Conservation (phyloP, 2,329 filamentous ascomycete species). For the Fusarium ambrosium region DNA sequence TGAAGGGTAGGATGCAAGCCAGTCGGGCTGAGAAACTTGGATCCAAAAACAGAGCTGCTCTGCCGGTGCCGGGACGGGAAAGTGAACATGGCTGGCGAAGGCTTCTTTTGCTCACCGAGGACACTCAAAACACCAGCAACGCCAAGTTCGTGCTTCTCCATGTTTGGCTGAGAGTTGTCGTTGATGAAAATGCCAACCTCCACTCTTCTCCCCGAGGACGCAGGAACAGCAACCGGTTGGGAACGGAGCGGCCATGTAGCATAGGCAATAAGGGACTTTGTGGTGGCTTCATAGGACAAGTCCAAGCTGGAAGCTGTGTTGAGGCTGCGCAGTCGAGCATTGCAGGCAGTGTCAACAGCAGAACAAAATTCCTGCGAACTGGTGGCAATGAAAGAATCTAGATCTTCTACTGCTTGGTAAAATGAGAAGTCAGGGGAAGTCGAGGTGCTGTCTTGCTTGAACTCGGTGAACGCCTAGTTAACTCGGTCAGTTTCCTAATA, state of each 20-base stretch:
- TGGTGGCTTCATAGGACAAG: slow-evolving; percentile 80
- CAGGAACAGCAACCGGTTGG: slow-evolving; percentile 57
- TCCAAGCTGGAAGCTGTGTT: slow-evolving; percentile 75
- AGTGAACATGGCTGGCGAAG: slow-evolving; percentile 83
- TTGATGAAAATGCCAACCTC: slow-evolving; percentile 85
- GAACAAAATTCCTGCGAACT: slow-evolving; percentile 66
- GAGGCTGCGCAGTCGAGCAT: slow-evolving; percentile 58
- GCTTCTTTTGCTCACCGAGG: slow-evolving; percentile 78
- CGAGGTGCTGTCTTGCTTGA: slow-evolving; percentile 54
- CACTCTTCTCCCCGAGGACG: slow-evolving; percentile 66
- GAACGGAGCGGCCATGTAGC: slow-evolving; percentile 70
- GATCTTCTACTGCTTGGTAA: slow-evolving; percentile 72
- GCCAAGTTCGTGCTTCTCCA: slow-evolving; percentile 80
- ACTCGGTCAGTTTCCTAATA: slow-evolving; percentile 17
- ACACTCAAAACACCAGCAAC: slow-evolving; percentile 84
- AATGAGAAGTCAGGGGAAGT: slow-evolving; percentile 73
- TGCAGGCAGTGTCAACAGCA: slow-evolving; percentile 62
- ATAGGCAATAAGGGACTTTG: slow-evolving; percentile 74
- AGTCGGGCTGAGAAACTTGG: slow-evolving; percentile 76
- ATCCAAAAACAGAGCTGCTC: slow-evolving; percentile 68
- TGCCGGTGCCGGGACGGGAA: slow-evolving; percentile 84
- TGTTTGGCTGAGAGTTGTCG: slow-evolving; percentile 66
- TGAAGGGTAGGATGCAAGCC: slow-evolving; percentile 88
- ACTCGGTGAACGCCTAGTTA: slow-evolving; percentile 72
- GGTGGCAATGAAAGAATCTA: slow-evolving; percentile 68